Conservation (phyloP, 1,284 basidiomycete species). For the Tilletia walkeri region DNA sequence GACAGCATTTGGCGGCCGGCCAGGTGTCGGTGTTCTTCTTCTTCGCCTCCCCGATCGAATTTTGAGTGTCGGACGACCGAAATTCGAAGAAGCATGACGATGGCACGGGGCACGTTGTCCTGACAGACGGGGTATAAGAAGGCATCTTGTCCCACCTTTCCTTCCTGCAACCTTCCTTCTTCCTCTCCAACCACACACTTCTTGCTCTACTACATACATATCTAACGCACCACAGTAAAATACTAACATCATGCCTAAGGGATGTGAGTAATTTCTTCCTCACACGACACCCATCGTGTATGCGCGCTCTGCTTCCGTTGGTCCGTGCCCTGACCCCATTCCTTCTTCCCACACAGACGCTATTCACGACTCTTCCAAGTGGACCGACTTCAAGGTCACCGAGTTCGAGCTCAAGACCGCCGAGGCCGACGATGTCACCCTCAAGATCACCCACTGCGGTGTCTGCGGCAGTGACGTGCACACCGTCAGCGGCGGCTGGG, state of each 20-base stretch:
- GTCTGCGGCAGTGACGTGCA: conserved; percentile 45
- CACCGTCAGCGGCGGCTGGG: conserved; percentile 53
- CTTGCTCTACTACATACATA: too few species aligned
- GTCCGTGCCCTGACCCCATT: neutral
- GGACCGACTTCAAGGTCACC: conserved; percentile 53
- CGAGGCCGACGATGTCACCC: conserved; percentile 47
- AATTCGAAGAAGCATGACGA: too few species aligned
- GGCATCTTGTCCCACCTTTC: too few species aligned
- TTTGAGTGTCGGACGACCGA: too few species aligned
- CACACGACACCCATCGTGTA: neutral
- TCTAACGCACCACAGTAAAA: neutral
- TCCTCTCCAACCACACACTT: too few species aligned
- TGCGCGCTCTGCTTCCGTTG: too few species aligned
- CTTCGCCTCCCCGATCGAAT: too few species aligned
- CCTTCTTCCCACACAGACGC: conserved; percentile 26
- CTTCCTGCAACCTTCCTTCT: too few species aligned
- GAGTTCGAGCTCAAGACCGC: conserved; percentile 52
- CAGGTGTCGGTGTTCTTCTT: too few species aligned
- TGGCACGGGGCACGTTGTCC: too few species aligned
- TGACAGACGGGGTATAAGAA: too few species aligned
- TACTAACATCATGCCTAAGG: conserved; percentile 9
- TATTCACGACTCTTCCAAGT: conserved; percentile 50
- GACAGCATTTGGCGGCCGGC: too few species aligned
- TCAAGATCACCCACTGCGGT: conserved; percentile 51
- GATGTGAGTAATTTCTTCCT: neutral